Evolutionary conservation across 257 asterid genomes (phyloP).

Genomic region (Nicotiana paniculata): DNA sequence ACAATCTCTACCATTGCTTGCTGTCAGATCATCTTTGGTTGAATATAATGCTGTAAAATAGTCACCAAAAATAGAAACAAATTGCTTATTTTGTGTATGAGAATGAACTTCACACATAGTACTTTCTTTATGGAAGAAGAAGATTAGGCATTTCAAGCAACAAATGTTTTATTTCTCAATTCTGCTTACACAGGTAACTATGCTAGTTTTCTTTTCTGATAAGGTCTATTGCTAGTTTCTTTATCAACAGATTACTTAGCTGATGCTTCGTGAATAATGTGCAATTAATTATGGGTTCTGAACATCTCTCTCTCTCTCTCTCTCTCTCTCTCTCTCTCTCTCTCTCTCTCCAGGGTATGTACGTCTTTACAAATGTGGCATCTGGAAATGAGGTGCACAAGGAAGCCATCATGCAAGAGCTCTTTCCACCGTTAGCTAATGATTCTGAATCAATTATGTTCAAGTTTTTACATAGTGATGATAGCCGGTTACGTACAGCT

Average conservation of each 20-base stretch:
- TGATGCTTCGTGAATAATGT: not conserved
- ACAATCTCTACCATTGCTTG: not conserved
- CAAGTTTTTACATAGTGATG: constrained; percentile 61
- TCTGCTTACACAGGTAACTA: not conserved
- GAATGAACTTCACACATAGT: not conserved
- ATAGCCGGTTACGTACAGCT: constrained; percentile 69
- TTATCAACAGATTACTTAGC: not conserved
- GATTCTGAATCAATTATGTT: constrained; percentile 37
- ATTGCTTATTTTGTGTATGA: not conserved
- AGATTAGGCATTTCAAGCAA: not conserved
- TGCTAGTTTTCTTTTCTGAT: not conserved
- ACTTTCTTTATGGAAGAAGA: not conserved
- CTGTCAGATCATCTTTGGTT: not conserved
- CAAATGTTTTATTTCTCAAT: not conserved
- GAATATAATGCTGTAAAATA: not conserved
- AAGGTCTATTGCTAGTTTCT: not conserved
- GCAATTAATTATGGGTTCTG: not conserved
- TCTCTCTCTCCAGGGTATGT: constrained; percentile 50
- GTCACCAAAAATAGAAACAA: constrained; percentile 2
- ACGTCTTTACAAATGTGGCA: constrained; percentile 64
- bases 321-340: not conserved
- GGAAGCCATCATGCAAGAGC: constrained; percentile 76
- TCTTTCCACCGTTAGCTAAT: constrained; percentile 37
- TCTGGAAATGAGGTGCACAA: constrained; percentile 87
- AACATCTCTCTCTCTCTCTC: not conserved